Evolutionary conservation across 1,284 basidiomycete species (phyloP).

Genomic region (Leccinum solheimii): DNA sequence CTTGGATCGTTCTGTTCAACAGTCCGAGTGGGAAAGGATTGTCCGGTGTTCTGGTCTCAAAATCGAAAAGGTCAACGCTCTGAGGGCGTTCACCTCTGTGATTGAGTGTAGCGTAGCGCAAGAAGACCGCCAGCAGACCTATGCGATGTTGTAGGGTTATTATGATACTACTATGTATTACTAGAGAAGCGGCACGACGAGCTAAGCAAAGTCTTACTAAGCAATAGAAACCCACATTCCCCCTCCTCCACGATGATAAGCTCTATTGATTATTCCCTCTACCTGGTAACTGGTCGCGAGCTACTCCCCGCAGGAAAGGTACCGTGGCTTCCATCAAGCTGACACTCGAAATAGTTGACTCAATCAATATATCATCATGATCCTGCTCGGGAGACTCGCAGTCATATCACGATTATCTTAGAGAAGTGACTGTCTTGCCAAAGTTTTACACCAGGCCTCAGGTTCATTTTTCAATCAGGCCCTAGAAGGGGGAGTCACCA

Average conservation of each 20-base stretch:
- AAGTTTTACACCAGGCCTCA: not conserved
- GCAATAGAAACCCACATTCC: not conserved
- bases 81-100: slow-evolving; percentile 7
- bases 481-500: slow-evolving; percentile 81
- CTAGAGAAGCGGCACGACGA: too few relatives aligned
- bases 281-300: slow-evolving; percentile 84
- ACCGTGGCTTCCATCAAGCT: slow-evolving; percentile 10
- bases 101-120: slow-evolving; percentile 3
- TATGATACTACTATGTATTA: too few relatives aligned
- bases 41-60: not conserved
- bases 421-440: slow-evolving; percentile 54
- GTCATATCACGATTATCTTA: slow-evolving; percentile 69
- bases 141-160: not conserved
- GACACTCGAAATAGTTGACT: not conserved
- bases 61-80: not conserved
- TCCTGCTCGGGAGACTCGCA: not conserved
- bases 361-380: not conserved
- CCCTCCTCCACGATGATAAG: not conserved
- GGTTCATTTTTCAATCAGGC: slow-evolving; percentile 46
- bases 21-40: not conserved
- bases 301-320: slow-evolving; percentile 82
- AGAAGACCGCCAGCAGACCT: not conserved
- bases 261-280: slow-evolving; percentile 72
- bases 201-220: not conserved
- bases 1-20: not conserved